Evolutionary conservation across 441 rosid species (phyloP), one percentile per base, ranked within the genome.

Genomic region (Populus hybrid): DNA sequence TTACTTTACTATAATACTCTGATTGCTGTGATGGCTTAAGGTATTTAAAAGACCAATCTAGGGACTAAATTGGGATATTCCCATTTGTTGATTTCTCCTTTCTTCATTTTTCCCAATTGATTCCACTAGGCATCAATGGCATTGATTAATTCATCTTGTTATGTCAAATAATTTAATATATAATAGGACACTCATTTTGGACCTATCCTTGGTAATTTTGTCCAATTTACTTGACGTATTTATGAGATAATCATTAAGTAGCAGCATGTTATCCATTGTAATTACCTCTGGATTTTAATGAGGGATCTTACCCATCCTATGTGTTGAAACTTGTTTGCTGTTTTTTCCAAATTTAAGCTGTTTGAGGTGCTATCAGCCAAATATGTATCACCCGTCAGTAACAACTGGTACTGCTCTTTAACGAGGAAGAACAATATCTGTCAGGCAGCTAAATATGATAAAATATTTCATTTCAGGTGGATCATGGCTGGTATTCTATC

Each of bases 21-120:
- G 2, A 73, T 78, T 75, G 6, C 66, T 42, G 46, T 53, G 63
- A 73, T 57, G 66, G 35, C 32, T 78, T 74, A 5, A 53, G 59
- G 34, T 40, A 66, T 68, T 3, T 32, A 40, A 59, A 66, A 35
- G 28, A 23, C 16, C 10, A 24, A 14, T 30, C 9, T 73, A 78
- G 68, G 61, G n/a, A 69, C 50, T 63, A 59, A 63, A 38, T 63
- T 24, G 26, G 18, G 67, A 53, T 77, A 18, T 66, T 66, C 32
- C 23, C 35, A 53, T 57, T 40, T 63, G 12, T 70, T 73, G 61
- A 61, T 66, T 69, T 67, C 10, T 42, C 18, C 3, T 23, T 81
- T 64, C 8, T n/a, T 19, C 9, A 70, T 69, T 35, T 24, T 63
- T 66, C 21, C 35, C 19, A 50, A 28, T 50, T 63, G 2, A 9